Base-by-base conservation (phyloP, 495 filamentous ascomycete species). In the Trichoderma reesei region DNA sequence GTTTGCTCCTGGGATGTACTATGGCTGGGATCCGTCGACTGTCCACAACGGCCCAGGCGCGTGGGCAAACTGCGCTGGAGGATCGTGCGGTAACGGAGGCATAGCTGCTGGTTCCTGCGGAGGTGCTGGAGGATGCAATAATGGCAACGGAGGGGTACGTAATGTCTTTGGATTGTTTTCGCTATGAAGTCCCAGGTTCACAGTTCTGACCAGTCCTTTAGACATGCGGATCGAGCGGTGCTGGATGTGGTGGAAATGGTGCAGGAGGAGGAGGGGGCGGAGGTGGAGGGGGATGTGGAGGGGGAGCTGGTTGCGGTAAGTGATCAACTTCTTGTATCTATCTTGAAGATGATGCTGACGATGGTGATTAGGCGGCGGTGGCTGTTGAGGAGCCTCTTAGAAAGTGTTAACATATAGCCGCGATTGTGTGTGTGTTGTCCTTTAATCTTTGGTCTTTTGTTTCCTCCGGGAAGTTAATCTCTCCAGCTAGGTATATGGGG, bases 121-220 rank as follows among this genome's bases (percentile, higher is more conserved):
- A 0, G 51, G 51, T 9, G 9, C 51, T 16, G 51, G 51, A 3
- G 51, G 51, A 34, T 56, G 51, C 11, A 33, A 33, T 14, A 56
- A 56, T 34, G 51, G 51, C 6, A 56, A 56, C 26, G 51, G 51
- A 34, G 51, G 51, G 51, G 51, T 56, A 34, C 34, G 51, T 56
- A 14, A 2, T 16, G 0, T 8, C n/a, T 33, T 3, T 11, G 11
- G 9, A 5, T 56, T n/a, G 2, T 0, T 13, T 56, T 14, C 31
- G 11, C 26, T 36, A 56, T 14, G 1, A 9, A 18, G 8, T 26
- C 26, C 1, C 26, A 26, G 0, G 0, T 34, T 56, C 34, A 34
- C 18, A 48, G n/a, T 33, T 34, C 51, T 56, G 10, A 56, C 51
- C 16, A 33, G 26, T 56, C 9, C 34, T 34, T 2, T 34, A 56